Base-by-base conservation (phyloP, 2,329 filamentous ascomycete genomes). In the Alternaria hordeiaustralica region DNA sequence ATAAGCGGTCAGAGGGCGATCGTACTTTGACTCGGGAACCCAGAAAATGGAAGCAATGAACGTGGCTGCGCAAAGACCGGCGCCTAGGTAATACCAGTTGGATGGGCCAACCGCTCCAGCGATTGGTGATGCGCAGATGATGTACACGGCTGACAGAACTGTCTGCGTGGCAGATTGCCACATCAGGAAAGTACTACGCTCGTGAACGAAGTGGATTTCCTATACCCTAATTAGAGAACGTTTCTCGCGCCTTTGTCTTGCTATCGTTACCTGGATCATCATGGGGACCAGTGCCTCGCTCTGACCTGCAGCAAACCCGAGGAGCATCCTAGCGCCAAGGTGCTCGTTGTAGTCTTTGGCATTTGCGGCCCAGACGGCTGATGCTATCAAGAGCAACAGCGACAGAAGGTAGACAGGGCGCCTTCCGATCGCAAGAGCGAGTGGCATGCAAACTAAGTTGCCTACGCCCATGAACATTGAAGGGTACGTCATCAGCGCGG, bases 11-110 rank as follows among this genome's bases (percentile, higher is more conserved):
- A 80, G 64, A 2, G 78, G 70, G 1, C 82, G 78, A 30, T 78
- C 65, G 58, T 84, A 84, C 54, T 81, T 80, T 2, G 81, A 82
- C 70, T 84, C 82, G 0, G 82, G 82, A 0, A 84, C 73, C 33
- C 81, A 78, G 61, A 82, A 74, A 12, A 83, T 63, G 1, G 79
- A 78, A 1, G 80, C 53, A 13, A 83, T 15, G 3, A 81, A 72
- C 5, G 78, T 74, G 0, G 76, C 62, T 5, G 71, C 81, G 2
- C 73, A 66, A 1, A 84, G 64, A 1, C 75, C 76, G 5, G 76
- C 79, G 2, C 81, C 82, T 5, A 84, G 72, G 2, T 78, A 76
- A 46, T 84, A 84, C 83, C 83, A 84, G 47, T 82, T 79, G 3
- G 74, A 63, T 0, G 81, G 77, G 0, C 80, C 81, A 7, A 84